Conservation (phyloP, 2,329 filamentous ascomycete species). For the Mycosphaerella sp. region DNA sequence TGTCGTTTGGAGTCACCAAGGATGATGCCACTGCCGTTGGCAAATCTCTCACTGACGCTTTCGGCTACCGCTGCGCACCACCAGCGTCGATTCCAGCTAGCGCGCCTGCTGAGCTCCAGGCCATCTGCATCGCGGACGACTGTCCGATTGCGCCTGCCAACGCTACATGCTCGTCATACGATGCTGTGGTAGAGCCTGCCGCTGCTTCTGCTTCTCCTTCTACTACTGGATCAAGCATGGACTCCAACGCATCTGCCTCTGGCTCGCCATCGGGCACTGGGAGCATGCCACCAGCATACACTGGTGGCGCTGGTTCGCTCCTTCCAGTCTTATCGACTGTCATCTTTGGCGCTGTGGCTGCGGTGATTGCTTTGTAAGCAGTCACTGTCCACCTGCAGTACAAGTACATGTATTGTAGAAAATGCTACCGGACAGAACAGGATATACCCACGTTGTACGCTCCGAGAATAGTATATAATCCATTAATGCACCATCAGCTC, state of each 20-base stretch:
- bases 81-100: slow-evolving; percentile 42
- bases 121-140: slow-evolving; percentile 48
- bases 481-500: background rate
- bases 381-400: background rate
- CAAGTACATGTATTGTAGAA: too few relatives aligned
- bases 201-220: slow-evolving; percentile 6
- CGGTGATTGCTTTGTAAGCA: slow-evolving; percentile 13
- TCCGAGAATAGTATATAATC: background rate
- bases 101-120: slow-evolving; percentile 46
- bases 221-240: slow-evolving; percentile 1
- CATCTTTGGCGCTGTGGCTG: slow-evolving; percentile 11
- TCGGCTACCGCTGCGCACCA: slow-evolving; percentile 49
- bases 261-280: slow-evolving; percentile 5
- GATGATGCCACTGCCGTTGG: slow-evolving; percentile 49
- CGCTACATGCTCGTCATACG: slow-evolving; percentile 5
- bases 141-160: slow-evolving; percentile 4
- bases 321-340: slow-evolving; percentile 6
- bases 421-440: too few relatives aligned
- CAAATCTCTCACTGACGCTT: slow-evolving; percentile 45
- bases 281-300: slow-evolving; percentile 7
- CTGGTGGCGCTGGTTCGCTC: slow-evolving; percentile 12
- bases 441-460: slow-evolving; percentile 2
- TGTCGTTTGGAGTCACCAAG: slow-evolving; percentile 54
- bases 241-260: background rate
- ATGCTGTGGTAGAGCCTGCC: slow-evolving; percentile 4